Percentiles rank a stretch among this genome's conserved stretches.
Evolutionary conservation across 768 basidiomycete species (phyloP).

Genomic region (Tephrocybe sp.): DNA sequence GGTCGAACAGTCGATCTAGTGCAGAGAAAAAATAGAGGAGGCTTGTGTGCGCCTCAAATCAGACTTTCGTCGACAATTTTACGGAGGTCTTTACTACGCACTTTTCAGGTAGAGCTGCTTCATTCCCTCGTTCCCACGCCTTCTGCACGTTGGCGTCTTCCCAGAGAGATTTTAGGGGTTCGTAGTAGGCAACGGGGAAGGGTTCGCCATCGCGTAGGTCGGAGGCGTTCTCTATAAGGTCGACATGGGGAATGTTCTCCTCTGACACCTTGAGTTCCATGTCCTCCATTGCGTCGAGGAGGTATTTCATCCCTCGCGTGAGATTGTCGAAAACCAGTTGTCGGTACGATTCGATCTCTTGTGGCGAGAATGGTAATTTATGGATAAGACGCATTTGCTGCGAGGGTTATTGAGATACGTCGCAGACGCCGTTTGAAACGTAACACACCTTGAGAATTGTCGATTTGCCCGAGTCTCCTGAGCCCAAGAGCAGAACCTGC

Average conservation of each 20-base stretch:
- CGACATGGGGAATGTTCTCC: slow-evolving; percentile 54
- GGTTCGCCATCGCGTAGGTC: slow-evolving; percentile 80
- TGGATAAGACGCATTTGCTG: slow-evolving; percentile 98
- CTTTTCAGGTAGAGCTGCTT: slow-evolving; percentile 92
- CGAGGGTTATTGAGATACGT: background rate
- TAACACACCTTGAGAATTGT: slow-evolving; percentile 79
- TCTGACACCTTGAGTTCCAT: slow-evolving; percentile 75
- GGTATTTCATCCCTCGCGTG: slow-evolving; percentile 75
- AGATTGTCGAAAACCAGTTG: slow-evolving; percentile 94
- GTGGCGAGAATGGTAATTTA: slow-evolving; percentile 72
- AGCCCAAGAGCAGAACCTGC: slow-evolving; percentile 85
- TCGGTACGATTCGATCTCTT: slow-evolving; percentile 85
- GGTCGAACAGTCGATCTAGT: slow-evolving; percentile 76
- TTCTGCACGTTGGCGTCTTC: slow-evolving; percentile 68
- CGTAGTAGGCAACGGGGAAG: slow-evolving; percentile 67
- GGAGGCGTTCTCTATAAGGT: slow-evolving; percentile 60
- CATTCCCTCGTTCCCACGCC: slow-evolving; percentile 82
- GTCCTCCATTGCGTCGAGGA: slow-evolving; percentile 88
- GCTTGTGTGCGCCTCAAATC: slow-evolving; percentile 31
- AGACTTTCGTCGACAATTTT: too few relatives aligned
- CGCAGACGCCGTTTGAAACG: background rate
- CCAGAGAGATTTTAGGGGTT: slow-evolving; percentile 74
- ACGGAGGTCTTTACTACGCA: slow-evolving; percentile 27
- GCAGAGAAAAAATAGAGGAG: slow-evolving; percentile 75
- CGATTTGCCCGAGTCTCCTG: slow-evolving; percentile 92